These are phyloP conservation scores for Cylindrodendrum hubeiense DNA, from an alignment of 2,329 filamentous ascomycete species.

Conservation along the genomic window DNA sequence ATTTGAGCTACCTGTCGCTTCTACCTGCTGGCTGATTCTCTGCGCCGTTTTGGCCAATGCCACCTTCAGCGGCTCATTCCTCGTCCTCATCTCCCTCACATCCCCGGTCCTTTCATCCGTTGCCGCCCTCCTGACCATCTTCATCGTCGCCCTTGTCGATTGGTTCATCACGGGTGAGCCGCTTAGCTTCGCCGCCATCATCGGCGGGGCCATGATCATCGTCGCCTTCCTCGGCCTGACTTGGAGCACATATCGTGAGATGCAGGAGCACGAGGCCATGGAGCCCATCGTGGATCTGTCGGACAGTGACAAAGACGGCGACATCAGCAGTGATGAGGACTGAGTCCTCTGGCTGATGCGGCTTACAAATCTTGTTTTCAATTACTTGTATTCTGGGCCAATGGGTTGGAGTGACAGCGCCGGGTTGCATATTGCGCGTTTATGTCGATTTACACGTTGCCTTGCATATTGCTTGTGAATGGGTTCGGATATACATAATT, in stretches of 20 bases:
- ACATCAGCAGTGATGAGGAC: constrained; percentile 51
- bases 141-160: constrained; percentile 93
- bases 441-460: constrained; percentile 15
- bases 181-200: constrained; percentile 79
- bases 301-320: constrained; percentile 62
- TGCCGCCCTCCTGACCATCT: constrained; percentile 93
- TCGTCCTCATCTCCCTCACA: constrained; percentile 92
- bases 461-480: constrained; percentile 17
- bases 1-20: constrained; percentile 84
- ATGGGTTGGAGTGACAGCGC: constrained; percentile 3
- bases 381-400: background rate
- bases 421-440: constrained; percentile 10
- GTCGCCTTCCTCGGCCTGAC: constrained; percentile 87
- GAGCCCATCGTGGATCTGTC: constrained; percentile 60
- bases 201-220: constrained; percentile 90
- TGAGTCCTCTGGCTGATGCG: background rate
- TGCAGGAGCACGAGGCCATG: constrained; percentile 83
- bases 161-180: constrained; percentile 86
- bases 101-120: constrained; percentile 93
- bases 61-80: constrained; percentile 91
- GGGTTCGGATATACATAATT: constrained; percentile 28
- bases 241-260: constrained; percentile 94
- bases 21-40: constrained; percentile 83
- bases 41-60: constrained; percentile 90
- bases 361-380: constrained; percentile 3